Percentiles rank a stretch among this genome's conserved stretches.
Conservation (phyloP, 768 basidiomycete species). For the Tylopilus sp. region DNA sequence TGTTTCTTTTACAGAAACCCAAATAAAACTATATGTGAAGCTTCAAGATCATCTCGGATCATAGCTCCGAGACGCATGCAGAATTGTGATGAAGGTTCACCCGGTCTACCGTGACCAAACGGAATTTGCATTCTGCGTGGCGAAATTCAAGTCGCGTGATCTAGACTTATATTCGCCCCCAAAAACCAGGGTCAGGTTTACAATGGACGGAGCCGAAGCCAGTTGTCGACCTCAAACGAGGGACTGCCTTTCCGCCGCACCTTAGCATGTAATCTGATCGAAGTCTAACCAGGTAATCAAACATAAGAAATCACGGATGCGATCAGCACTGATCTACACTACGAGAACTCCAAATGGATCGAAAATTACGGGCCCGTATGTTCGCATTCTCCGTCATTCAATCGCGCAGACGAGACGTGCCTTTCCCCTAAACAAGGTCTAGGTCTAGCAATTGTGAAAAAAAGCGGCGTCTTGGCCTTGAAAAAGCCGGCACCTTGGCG, state of each 20-base stretch:
- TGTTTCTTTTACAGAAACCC: neutral
- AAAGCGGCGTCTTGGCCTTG: neutral
- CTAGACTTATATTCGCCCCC: neutral
- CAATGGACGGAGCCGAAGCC: neutral
- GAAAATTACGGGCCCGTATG: neutral
- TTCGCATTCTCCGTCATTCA: neutral
- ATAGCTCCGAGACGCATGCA: neutral
- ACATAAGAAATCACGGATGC: neutral
- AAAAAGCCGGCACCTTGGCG: neutral
- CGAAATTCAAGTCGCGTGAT: conserved; percentile 8
- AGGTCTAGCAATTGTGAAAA: neutral
- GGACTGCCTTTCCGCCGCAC: too few species aligned
- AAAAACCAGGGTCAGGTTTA: neutral
- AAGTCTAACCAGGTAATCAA: neutral
- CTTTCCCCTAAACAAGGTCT: neutral
- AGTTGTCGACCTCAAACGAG: too few species aligned
- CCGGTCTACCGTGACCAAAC: neutral
- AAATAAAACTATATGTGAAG: neutral
- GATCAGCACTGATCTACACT: neutral
- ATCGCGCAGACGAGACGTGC: neutral
- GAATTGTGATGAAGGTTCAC: neutral
- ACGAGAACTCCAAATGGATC: neutral
- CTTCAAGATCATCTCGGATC: neutral
- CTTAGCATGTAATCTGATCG: too few species aligned
- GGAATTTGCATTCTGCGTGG: neutral